A percentile compares a stretch with the other conserved stretches of the same genome.
Evolutionary conservation across 176 grass and related monocot genomes (phyloP).

Genomic region (Dendrocalamus sinicus): DNA sequence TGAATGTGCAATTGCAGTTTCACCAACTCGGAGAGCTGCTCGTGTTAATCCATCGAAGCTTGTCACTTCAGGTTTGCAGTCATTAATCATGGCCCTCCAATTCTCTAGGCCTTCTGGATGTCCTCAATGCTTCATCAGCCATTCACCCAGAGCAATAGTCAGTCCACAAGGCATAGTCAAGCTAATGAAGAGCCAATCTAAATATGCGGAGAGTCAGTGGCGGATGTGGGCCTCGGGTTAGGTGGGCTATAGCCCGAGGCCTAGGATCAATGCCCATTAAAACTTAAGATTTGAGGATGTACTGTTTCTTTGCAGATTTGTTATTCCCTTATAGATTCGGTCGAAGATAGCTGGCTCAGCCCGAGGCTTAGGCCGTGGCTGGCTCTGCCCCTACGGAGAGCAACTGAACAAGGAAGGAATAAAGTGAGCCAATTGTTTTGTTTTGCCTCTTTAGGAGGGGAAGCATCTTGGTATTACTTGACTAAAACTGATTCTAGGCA

Average conservation of each 20-base stretch:
- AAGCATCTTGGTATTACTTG: neutral
- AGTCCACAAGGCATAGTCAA: neutral
- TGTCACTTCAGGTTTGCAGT: neutral
- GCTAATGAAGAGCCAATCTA: neutral
- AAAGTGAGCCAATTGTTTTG: neutral
- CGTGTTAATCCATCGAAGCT: neutral
- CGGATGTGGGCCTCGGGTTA: too few species aligned
- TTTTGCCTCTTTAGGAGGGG: neutral
- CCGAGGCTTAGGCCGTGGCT: too few species aligned
- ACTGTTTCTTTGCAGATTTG: too few species aligned
- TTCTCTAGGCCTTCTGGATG: constrained; percentile 26
- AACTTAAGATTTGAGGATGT: too few species aligned
- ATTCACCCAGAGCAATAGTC: constrained; percentile 2
- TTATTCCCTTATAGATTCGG: too few species aligned
- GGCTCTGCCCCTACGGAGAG: too few species aligned
- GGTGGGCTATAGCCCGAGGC: too few species aligned
- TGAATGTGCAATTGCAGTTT: neutral
- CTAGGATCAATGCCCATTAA: too few species aligned
- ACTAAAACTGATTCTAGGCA: neutral
- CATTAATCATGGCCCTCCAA: constrained; percentile 24
- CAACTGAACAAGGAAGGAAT: constrained; percentile 22
- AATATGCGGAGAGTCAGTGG: neutral
- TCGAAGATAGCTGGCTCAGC: too few species aligned
- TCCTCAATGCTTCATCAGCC: constrained; percentile 34
- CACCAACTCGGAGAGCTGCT: neutral